phyloP scores from a whole-genome alignment of 163 green algal species.

The Volvox carteri region DNA sequence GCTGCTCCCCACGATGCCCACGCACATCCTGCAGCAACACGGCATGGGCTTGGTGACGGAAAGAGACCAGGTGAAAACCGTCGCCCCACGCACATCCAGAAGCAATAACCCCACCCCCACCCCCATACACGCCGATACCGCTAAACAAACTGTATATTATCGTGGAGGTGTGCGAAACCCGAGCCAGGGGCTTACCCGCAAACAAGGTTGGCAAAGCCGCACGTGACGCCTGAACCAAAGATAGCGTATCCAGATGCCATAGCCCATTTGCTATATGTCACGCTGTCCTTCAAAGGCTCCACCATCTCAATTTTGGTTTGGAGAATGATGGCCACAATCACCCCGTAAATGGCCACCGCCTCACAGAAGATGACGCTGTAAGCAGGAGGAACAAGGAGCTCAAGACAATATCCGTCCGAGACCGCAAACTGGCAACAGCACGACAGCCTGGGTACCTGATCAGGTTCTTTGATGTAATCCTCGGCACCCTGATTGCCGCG shows the following conservation, averaged over 20 bases:
- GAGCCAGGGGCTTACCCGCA: conserved; percentile 86
- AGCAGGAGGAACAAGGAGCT: not conserved
- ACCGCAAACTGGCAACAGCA: not conserved
- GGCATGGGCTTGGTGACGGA: no score
- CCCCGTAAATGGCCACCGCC: conserved; percentile 98
- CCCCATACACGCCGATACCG: no score
- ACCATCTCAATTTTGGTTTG: conserved; percentile 83
- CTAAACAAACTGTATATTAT: no score
- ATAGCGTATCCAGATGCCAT: conserved; percentile 94
- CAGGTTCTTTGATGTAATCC: conserved; percentile 99
- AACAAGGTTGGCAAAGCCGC: conserved; percentile 97
- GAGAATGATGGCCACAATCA: conserved; percentile 99
- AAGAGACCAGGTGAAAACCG: no score
- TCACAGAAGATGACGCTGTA: conserved; percentile 99
- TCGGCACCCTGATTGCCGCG: conserved; percentile 92
- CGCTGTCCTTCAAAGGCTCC: conserved; percentile 60
- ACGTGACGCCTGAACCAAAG: conserved; percentile 93
- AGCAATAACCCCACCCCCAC: no score
- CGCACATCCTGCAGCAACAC: conserved; percentile 93
- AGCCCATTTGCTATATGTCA: conserved; percentile 70
- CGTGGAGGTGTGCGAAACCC: no score
- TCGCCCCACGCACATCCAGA: no score
- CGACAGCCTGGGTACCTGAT: conserved; percentile 90
- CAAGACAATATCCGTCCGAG: not conserved
- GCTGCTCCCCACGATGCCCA: conserved; percentile 97